These are phyloP conservation scores for Juglanconis sp. DNA, from an alignment of 2,329 filamentous ascomycete species.

Conservation along the genomic window DNA sequence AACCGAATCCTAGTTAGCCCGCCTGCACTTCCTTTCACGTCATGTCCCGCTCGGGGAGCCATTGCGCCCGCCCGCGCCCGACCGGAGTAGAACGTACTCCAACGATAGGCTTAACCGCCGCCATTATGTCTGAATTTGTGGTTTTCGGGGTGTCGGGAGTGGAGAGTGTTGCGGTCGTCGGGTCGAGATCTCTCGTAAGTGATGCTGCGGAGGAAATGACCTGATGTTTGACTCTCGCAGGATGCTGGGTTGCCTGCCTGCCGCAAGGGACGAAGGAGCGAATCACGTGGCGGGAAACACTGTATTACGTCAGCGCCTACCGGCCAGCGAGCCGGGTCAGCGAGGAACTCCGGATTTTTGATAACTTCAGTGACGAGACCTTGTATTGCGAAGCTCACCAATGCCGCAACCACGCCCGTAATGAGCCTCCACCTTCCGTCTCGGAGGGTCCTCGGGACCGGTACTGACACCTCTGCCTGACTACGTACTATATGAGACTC, in stretches of 20 bases:
- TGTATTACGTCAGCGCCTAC: constrained; percentile 4
- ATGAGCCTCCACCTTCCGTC: constrained; percentile 68
- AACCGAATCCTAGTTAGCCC: constrained; percentile 30
- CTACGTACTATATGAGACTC: constrained; percentile 19
- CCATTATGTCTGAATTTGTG: constrained; percentile 40
- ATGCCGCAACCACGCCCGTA: constrained; percentile 26
- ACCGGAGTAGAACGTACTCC: constrained; percentile 46
- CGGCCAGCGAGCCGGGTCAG: not conserved
- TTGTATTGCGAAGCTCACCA: constrained; percentile 3
- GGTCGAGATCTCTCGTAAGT: not conserved
- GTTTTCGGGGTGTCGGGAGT: constrained; percentile 13
- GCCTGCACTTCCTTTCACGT: constrained; percentile 8
- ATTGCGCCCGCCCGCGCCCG: not conserved
- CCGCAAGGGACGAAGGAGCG: not conserved
- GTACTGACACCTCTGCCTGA: constrained; percentile 38
- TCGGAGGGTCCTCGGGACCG: constrained; percentile 56
- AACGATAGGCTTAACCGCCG: constrained; percentile 52
- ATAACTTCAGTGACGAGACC: not conserved
- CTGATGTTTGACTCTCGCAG: constrained; percentile 14
- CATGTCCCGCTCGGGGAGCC: not conserved
- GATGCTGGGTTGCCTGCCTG: not conserved
- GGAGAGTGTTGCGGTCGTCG: constrained; percentile 14
- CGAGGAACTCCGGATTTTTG: constrained; percentile 4
- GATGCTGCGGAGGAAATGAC: constrained; percentile 9
- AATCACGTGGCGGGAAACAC: constrained; percentile 1